Evolutionary conservation across 257 asterid genomes (phyloP).

Genomic region (Nicotiana knightiana): DNA sequence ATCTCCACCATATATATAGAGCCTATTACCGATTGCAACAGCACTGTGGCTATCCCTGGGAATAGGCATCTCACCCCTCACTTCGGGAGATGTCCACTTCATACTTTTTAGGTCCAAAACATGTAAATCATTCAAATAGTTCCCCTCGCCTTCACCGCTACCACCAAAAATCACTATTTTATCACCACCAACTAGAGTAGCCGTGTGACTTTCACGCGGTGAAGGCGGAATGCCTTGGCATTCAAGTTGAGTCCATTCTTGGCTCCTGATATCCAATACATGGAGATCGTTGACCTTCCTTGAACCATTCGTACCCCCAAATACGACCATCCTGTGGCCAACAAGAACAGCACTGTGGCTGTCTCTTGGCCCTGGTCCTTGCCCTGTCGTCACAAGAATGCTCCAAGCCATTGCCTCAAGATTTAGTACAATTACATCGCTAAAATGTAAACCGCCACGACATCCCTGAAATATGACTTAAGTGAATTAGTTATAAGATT

Average conservation of each 20-base stretch:
- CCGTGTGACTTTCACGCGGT: slow-evolving; percentile 84
- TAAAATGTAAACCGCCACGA: slow-evolving; percentile 86
- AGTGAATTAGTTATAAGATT: no score
- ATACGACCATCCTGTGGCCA: slow-evolving; percentile 67
- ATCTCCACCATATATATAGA: slow-evolving; percentile 81
- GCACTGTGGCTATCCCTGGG: slow-evolving; percentile 89
- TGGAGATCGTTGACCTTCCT: slow-evolving; percentile 79
- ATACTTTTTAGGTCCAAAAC: slow-evolving; percentile 62
- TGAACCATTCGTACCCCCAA: slow-evolving; percentile 87
- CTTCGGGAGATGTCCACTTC: slow-evolving; percentile 75
- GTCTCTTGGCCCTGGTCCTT: slow-evolving; percentile 87
- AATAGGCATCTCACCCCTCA: slow-evolving; percentile 46
- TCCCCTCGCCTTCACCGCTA: slow-evolving; percentile 85
- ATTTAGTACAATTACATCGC: slow-evolving; percentile 70
- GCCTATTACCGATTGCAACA: slow-evolving; percentile 50
- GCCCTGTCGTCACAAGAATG: slow-evolving; percentile 59
- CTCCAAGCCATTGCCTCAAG: slow-evolving; percentile 72
- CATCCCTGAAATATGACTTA: slow-evolving; percentile 51
- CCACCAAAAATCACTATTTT: slow-evolving; percentile 80
- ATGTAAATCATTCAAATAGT: slow-evolving; percentile 74
- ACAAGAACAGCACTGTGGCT: slow-evolving; percentile 73
- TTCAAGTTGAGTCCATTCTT: slow-evolving; percentile 69
- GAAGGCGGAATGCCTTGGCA: slow-evolving; percentile 70
- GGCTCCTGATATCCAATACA: slow-evolving; percentile 53
- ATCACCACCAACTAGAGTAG: slow-evolving; percentile 49